These are phyloP conservation scores for Zygosaccharomyces gambellarensis DNA, from an alignment of 805 yeast genomes.

Conservation along the genomic window DNA sequence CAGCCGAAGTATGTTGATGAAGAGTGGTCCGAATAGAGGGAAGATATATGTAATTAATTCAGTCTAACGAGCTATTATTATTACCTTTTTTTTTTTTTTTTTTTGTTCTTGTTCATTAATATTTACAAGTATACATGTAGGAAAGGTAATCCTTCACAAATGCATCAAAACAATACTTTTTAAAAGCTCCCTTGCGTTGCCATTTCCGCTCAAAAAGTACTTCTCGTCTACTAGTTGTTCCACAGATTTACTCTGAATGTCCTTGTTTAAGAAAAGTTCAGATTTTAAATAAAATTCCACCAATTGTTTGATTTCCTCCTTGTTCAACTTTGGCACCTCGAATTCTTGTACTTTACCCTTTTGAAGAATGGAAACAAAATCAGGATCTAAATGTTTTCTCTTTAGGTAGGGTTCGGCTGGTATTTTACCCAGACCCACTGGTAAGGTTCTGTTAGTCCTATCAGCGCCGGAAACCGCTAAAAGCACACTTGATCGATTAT, in stretches of 20 bases:
- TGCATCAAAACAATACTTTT: constrained; percentile 32
- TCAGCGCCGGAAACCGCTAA: constrained; percentile 57
- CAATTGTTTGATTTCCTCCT: constrained; percentile 42
- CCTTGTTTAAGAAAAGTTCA: constrained; percentile 38
- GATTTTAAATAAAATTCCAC: constrained; percentile 40
- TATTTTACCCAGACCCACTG: constrained; percentile 52
- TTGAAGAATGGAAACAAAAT: constrained; percentile 45
- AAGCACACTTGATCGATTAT: constrained; percentile 56
- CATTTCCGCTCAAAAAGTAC: constrained; percentile 57
- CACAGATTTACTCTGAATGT: constrained; percentile 28
- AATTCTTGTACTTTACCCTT: constrained; percentile 38
- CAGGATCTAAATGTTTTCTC: constrained; percentile 47
- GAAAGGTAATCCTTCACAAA: constrained; percentile 7
- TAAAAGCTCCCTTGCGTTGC: constrained; percentile 54
- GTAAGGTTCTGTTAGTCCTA: constrained; percentile 50
- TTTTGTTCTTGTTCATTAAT: constrained; percentile 1
- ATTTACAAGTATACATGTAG: constrained; percentile 14
- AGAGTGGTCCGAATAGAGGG: constrained; percentile 31
- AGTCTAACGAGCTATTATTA: background rate
- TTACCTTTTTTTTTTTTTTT: background rate
- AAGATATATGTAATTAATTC: background rate
- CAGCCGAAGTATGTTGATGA: constrained; percentile 33
- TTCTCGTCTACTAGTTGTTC: constrained; percentile 43
- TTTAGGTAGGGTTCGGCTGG: constrained; percentile 54
- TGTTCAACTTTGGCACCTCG: constrained; percentile 41